phyloP scores from a whole-genome alignment of 768 basidiomycete genomes.

The Bullera alba region DNA sequence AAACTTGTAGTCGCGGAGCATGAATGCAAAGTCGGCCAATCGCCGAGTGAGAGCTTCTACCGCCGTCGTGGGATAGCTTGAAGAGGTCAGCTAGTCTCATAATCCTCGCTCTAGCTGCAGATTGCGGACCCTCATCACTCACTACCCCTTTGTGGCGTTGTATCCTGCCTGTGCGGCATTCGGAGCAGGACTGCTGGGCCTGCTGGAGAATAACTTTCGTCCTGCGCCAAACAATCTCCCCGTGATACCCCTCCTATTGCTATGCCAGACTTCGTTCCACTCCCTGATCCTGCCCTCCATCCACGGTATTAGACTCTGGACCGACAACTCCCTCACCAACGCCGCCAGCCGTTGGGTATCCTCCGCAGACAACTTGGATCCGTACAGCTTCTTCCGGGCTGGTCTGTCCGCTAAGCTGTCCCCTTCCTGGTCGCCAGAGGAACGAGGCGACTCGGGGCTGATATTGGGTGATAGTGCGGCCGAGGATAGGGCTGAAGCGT shows the following conservation, averaged over 20 bases:
- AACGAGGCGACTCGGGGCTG: not conserved
- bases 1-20: conserved; percentile 80
- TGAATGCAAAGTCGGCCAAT: conserved; percentile 91
- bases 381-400: conserved; percentile 27
- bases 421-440: not conserved
- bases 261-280: conserved; percentile 68
- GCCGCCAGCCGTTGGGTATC: conserved; percentile 46
- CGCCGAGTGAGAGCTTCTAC: conserved; percentile 53
- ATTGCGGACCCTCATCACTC: conserved; percentile 24
- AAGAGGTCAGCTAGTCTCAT: not conserved
- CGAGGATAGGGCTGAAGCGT: conserved; percentile 37
- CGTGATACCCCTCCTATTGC: conserved; percentile 46
- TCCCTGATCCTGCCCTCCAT: conserved; percentile 91
- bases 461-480: conserved; percentile 30
- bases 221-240: conserved; percentile 49
- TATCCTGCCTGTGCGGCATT: conserved; percentile 29
- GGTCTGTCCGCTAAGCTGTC: conserved; percentile 12
- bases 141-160: conserved; percentile 46
- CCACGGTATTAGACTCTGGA: conserved; percentile 86
- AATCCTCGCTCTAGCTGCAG: not conserved
- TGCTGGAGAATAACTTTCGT: conserved; percentile 47
- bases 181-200: conserved; percentile 35
- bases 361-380: conserved; percentile 21
- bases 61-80: conserved; percentile 43
- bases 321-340: conserved; percentile 79